phyloP scores from a whole-genome alignment of 352 stramenopile genomes.

The Globisporangium viniferum region DNA sequence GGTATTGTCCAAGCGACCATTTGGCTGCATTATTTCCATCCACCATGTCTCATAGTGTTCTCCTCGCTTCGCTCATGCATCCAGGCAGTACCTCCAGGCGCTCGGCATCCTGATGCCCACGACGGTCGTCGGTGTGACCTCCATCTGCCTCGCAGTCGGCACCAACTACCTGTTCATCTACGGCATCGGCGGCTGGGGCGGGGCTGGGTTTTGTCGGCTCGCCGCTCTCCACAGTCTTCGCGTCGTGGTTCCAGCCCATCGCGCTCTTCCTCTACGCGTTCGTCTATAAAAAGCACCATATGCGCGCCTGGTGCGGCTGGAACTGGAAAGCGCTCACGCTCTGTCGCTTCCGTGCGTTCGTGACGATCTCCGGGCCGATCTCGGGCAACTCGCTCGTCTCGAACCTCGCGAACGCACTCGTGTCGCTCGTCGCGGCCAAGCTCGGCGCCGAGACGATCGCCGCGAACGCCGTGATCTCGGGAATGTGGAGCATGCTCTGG shows the following conservation, averaged over 20 bases:
- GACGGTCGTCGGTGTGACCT: constrained; percentile 56
- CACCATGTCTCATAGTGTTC: too few relatives aligned
- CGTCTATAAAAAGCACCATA: constrained; percentile 54
- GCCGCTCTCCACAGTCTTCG: constrained; percentile 72
- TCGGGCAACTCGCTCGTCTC: constrained; percentile 72
- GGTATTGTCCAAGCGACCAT: constrained; percentile 21
- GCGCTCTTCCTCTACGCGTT: constrained; percentile 60
- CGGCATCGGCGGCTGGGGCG: constrained; percentile 37
- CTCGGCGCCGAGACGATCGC: constrained; percentile 58
- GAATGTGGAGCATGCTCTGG: constrained; percentile 68
- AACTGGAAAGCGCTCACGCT: constrained; percentile 42
- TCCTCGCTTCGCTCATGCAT: not conserved
- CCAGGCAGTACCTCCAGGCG: constrained; percentile 69
- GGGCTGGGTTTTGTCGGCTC: constrained; percentile 78
- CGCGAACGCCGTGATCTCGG: constrained; percentile 67
- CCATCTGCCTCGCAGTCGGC: constrained; percentile 51
- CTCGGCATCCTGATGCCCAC: constrained; percentile 62
- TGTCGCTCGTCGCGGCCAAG: constrained; percentile 63
- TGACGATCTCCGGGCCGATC: constrained; percentile 56
- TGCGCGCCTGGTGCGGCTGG: constrained; percentile 60
- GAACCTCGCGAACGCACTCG: constrained; percentile 63
- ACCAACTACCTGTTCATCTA: constrained; percentile 80
- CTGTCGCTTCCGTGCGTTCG: constrained; percentile 39
- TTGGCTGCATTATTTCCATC: too few relatives aligned
- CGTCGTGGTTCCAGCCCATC: constrained; percentile 71